Conservation (phyloP, 169 alveolate genomes). For the Eimeria necatrix region DNA sequence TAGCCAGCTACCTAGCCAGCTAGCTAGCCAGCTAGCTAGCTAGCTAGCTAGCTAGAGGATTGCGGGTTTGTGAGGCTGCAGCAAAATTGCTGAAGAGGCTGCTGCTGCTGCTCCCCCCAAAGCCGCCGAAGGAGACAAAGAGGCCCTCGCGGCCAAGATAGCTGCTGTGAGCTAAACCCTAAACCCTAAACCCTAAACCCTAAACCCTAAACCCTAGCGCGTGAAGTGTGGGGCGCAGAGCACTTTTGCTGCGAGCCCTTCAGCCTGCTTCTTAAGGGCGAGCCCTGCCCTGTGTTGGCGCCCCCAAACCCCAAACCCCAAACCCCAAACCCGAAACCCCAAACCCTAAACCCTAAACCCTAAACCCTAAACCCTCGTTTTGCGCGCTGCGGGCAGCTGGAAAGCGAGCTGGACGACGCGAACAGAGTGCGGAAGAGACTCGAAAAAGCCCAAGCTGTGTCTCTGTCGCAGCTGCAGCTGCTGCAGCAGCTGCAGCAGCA, state of each 20-base stretch:
- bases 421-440: not conserved
- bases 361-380: too few relatives aligned
- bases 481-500: constrained; percentile 32
- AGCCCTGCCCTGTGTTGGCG: not conserved
- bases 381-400: not conserved
- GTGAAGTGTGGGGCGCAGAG: not conserved
- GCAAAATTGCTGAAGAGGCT: not conserved
- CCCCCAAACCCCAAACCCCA: too few relatives aligned
- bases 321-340: too few relatives aligned
- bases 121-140: too few relatives aligned
- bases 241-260: not conserved
- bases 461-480: not conserved
- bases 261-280: not conserved
- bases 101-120: too few relatives aligned
- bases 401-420: not conserved
- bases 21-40: too few relatives aligned
- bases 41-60: too few relatives aligned
- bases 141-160: not conserved
- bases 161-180: not conserved
- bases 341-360: too few relatives aligned
- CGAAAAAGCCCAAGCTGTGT: not conserved
- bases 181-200: not conserved
- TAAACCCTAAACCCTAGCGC: not conserved
- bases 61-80: not conserved
- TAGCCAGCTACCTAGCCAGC: too few relatives aligned